Conservation (phyloP, 2,329 filamentous ascomycete genomes). For the Lachnellula suecica region DNA sequence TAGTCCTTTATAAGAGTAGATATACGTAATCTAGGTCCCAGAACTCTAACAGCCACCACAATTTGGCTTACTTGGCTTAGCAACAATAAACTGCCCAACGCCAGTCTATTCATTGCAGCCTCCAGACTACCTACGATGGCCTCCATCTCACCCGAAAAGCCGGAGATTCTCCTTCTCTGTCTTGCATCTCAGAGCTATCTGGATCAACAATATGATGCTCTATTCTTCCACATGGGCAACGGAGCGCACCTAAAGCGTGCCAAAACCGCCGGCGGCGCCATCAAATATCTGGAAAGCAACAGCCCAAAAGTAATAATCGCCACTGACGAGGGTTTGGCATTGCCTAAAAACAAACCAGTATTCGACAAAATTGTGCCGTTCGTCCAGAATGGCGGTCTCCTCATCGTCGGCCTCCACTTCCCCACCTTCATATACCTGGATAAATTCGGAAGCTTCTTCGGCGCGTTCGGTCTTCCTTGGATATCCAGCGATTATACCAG, state of each 20-base stretch:
- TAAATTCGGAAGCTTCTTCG: constrained; percentile 24
- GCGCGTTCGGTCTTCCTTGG: constrained; percentile 25
- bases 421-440: constrained; percentile 21
- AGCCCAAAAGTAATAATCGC: constrained; percentile 26
- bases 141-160: too few species aligned
- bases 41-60: too few species aligned
- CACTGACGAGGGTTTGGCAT: constrained; percentile 27
- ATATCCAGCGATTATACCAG: constrained; percentile 23
- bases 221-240: constrained; percentile 16
- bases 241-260: constrained; percentile 15
- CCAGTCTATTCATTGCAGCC: too few species aligned
- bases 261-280: constrained; percentile 11
- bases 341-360: constrained; percentile 17
- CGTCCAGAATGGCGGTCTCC: constrained; percentile 23
- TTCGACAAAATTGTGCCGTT: constrained; percentile 25
- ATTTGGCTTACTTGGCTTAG: too few species aligned
- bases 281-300: constrained; percentile 22
- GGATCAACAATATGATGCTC: constrained; percentile 13
- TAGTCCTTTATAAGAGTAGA: too few species aligned
- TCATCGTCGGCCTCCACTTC: constrained; percentile 30
- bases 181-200: constrained; percentile 11
- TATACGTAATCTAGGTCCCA: too few species aligned
- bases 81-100: too few species aligned
- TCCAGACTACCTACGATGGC: too few species aligned
- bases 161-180: constrained; percentile 21